Percentiles rank a stretch among this genome's conserved stretches.
Conservation (phyloP, 306 rosid genomes). For the Gynostemma pentaphyllum region DNA sequence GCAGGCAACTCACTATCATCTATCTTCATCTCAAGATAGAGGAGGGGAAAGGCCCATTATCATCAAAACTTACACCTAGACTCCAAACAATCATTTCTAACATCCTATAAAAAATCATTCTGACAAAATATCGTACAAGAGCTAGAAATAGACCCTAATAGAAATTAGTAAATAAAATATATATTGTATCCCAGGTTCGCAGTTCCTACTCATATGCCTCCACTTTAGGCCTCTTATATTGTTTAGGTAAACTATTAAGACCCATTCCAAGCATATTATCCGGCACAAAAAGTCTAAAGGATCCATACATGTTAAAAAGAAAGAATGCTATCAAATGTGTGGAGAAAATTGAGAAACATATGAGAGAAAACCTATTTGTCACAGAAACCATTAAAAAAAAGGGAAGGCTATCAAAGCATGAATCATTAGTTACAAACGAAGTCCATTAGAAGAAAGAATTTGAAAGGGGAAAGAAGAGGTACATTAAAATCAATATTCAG, state of each 20-base stretch:
- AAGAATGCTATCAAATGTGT: neutral
- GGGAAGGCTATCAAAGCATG: neutral
- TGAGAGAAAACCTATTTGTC: neutral
- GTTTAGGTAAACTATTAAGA: neutral
- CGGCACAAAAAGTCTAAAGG: neutral
- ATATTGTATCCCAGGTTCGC: neutral
- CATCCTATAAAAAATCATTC: neutral
- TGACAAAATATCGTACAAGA: neutral
- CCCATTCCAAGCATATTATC: neutral
- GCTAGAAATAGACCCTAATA: neutral
- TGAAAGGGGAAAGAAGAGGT: neutral
- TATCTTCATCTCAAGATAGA: neutral
- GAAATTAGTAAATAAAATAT: constrained; percentile 1
- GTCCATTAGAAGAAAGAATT: neutral
- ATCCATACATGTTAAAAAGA: neutral
- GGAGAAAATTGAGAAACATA: neutral
- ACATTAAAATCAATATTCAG: neutral
- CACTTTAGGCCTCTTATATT: neutral
- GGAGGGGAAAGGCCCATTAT: neutral
- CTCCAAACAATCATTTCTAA: neutral
- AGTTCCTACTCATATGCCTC: neutral
- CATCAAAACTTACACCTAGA: neutral
- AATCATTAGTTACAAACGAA: neutral
- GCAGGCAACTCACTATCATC: neutral
- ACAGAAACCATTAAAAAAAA: neutral